Evolutionary conservation across 2,329 filamentous ascomycete species (phyloP).

Genomic region (Penicillium sp.): DNA sequence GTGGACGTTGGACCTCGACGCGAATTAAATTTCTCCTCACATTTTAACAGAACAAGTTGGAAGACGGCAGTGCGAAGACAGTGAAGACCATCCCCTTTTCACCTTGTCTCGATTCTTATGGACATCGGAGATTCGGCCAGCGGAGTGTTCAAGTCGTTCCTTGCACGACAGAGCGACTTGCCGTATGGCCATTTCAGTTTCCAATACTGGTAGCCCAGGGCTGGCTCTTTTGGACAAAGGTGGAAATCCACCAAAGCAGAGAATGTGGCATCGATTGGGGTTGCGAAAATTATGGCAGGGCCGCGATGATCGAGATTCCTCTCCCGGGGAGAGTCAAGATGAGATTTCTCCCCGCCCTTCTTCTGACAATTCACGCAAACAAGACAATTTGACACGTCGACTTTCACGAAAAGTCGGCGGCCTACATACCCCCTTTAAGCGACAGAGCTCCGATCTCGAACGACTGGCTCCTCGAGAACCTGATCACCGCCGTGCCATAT

Average conservation of each 20-base stretch:
- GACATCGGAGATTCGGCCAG: conserved; percentile 31
- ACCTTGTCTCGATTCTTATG: conserved; percentile 35
- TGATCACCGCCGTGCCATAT: conserved; percentile 64
- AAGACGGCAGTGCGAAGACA: background rate
- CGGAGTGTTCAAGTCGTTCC: conserved; percentile 36
- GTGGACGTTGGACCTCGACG: conserved; percentile 12
- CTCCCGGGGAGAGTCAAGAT: conserved; percentile 22
- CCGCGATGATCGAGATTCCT: conserved; percentile 38
- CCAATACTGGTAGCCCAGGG: conserved; percentile 36
- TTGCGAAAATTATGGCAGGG: conserved; percentile 41
- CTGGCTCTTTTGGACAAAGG: conserved; percentile 35
- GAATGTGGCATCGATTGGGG: conserved; percentile 47
- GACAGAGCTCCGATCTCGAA: conserved; percentile 77
- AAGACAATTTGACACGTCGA: conserved; percentile 35
- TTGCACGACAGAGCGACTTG: conserved; percentile 31
- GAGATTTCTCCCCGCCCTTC: conserved; percentile 18
- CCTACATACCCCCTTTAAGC: conserved; percentile 75
- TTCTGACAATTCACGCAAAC: conserved; percentile 22
- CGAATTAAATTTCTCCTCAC: background rate
- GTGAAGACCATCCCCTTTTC: background rate
- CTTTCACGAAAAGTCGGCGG: conserved; percentile 60
- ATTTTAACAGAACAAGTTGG: background rate
- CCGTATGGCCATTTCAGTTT: conserved; percentile 44
- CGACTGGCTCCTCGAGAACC: conserved; percentile 65
- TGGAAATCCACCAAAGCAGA: conserved; percentile 33